Conservation (phyloP, 2,329 filamentous ascomycete species). For the Penicillium griseofulvum region DNA sequence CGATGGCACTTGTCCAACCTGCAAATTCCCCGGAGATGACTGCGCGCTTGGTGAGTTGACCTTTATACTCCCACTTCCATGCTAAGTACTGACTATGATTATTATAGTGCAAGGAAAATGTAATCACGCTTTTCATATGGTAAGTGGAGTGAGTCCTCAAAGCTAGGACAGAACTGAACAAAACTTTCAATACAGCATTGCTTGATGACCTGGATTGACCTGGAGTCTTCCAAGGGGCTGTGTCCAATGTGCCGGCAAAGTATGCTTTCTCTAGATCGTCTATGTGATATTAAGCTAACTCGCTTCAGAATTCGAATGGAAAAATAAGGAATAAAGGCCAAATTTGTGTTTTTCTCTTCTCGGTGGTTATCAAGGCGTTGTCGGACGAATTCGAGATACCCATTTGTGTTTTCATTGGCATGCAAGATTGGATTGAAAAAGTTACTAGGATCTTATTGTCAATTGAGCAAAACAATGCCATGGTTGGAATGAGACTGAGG, state of each 20-base stretch:
- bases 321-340: conserved; percentile 36
- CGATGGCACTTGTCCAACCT: conserved; percentile 94
- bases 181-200: conserved; percentile 66
- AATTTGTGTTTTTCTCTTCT: conserved; percentile 1
- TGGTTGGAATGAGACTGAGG: not conserved
- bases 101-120: conserved; percentile 85
- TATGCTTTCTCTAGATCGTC: conserved; percentile 43
- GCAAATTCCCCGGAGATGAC: conserved; percentile 96
- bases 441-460: not conserved
- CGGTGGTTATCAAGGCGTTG: conserved; percentile 5
- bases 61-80: not conserved
- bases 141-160: conserved; percentile 39
- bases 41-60: conserved; percentile 75
- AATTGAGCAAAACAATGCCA: not conserved
- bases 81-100: conserved; percentile 8
- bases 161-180: conserved; percentile 5
- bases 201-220: conserved; percentile 82
- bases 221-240: conserved; percentile 87
- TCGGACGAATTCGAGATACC: conserved; percentile 6
- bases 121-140: conserved; percentile 97
- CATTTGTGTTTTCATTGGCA: not conserved
- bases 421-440: not conserved
- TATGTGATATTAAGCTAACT: conserved; percentile 13
- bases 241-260: conserved; percentile 98
- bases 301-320: conserved; percentile 53